Base-by-base conservation (phyloP, 164 flowering plant species). In the Aristolochia contorta region DNA sequence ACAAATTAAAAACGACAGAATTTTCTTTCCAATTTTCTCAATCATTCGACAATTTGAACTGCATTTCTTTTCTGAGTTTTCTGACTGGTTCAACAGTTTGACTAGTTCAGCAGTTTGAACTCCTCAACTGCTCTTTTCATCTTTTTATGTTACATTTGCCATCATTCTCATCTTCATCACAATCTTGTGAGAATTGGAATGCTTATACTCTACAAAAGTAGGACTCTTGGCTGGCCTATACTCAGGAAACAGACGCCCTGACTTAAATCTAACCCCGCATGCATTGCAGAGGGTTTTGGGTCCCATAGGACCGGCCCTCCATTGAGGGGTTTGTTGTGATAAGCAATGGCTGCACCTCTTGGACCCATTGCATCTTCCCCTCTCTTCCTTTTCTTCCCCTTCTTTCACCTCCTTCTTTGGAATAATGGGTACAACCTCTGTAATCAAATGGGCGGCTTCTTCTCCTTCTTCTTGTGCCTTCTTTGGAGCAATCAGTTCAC, bases 161-260 rank as follows among this genome's bases (percentile, higher is more conserved):
- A 58, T 56, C 71, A 67, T 79, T 58, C 86, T 82, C 87, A 81
- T 80, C 75, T 82, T 85, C 82, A 82, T 43, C 37, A 85, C 82
- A 60, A 79, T 85, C 78, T 77, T 80, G 72, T 85, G 91, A 62
- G 84, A 82, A 62, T 85, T 85, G 19, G 91, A 85, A 63, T 85
- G 87, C 77, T 77, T 75, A 19, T 69, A 72, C 69, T 80, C 83
- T 19, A 81, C 82, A 77, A 85, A 85, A 57, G 87, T 82, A 19
- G 91, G 91, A 58, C 91, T 85, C 59, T 81, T 81, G 14, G 85
- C 87, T 12, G 91, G 91, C 64, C 91, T 70, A 63, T 85, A 85
- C 72, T 85, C 87, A n/a, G 91, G 91, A 69, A 80, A 54, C 69
- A 85, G 59, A 78, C 85, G 76, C 25, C 87, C 87, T 16, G 85